These are phyloP conservation scores for Aspergillus spinulosporus DNA, from an alignment of 2,329 filamentous ascomycete species.

Conservation along the genomic window DNA sequence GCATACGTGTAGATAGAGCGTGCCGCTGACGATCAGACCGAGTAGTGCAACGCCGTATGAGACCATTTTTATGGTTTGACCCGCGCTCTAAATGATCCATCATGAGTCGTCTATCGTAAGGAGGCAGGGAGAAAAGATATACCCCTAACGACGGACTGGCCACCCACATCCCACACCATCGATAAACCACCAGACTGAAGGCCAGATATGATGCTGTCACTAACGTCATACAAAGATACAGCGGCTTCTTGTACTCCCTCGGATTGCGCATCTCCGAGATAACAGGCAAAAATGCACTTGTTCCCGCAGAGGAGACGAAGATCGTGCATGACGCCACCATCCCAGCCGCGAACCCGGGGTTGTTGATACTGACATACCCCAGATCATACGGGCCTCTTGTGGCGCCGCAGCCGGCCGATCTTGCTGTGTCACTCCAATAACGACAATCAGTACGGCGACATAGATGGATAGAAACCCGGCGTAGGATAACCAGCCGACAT, in stretches of 20 bases:
- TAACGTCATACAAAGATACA: constrained; percentile 60
- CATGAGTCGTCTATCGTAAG: background rate
- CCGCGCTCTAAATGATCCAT: constrained; percentile 46
- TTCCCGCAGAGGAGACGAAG: constrained; percentile 61
- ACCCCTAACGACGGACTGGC: constrained; percentile 60
- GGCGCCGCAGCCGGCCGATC: constrained; percentile 63
- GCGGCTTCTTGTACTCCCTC: constrained; percentile 60
- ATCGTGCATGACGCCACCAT: constrained; percentile 61
- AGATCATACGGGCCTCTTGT: constrained; percentile 58
- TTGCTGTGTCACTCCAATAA: constrained; percentile 58
- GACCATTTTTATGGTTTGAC: constrained; percentile 60
- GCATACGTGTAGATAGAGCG: constrained; percentile 44
- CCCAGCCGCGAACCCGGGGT: constrained; percentile 59
- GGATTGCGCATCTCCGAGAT: constrained; percentile 66
- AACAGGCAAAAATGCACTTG: constrained; percentile 63
- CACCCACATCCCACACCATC: constrained; percentile 63
- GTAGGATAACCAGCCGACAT: constrained; percentile 64
- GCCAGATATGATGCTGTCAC: constrained; percentile 59
- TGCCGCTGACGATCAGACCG: constrained; percentile 54
- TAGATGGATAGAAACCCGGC: constrained; percentile 61
- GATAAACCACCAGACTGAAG: constrained; percentile 62
- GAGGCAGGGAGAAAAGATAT: background rate
- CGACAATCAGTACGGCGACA: constrained; percentile 58
- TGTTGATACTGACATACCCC: constrained; percentile 57
- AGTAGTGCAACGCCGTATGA: constrained; percentile 61